Conservation (phyloP, 208 protist species). For the Naegleria lovaniensis region DNA sequence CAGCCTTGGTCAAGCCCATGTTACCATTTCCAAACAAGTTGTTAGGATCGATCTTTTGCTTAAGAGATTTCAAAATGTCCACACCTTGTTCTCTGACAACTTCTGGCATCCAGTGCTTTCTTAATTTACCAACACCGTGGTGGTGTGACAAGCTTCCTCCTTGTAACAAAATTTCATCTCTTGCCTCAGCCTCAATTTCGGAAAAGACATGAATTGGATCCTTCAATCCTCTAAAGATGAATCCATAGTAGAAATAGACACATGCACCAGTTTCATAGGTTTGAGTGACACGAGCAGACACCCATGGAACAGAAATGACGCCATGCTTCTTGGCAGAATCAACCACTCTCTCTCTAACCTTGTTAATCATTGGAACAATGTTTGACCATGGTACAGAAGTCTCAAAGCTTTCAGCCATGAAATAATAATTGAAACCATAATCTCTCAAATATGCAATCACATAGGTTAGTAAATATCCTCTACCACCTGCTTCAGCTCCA, state of each 20-base stretch:
- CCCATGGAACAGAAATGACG: conserved; percentile 32
- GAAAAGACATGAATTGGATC: conserved; percentile 39
- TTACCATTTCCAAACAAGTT: conserved; percentile 38
- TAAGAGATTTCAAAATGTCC: conserved; percentile 32
- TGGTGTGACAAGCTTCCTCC: conserved; percentile 41
- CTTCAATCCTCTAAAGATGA: conserved; percentile 31
- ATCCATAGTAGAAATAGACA: conserved; percentile 58
- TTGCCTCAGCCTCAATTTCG: conserved; percentile 44
- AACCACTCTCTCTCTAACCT: conserved; percentile 39
- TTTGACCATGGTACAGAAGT: conserved; percentile 45
- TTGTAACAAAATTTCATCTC: conserved; percentile 44
- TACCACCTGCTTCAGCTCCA: conserved; percentile 40
- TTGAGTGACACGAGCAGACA: conserved; percentile 47
- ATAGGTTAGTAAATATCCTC: conserved; percentile 50
- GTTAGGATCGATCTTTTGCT: conserved; percentile 39
- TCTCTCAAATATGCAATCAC: conserved; percentile 56
- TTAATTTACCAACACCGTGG: conserved; percentile 37
- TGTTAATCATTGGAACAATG: conserved; percentile 41
- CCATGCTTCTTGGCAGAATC: conserved; percentile 25
- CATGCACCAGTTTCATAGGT: conserved; percentile 48
- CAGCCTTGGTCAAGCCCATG: not conserved
- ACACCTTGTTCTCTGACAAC: not conserved
- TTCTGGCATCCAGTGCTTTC: conserved; percentile 28
- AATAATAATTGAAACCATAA: conserved; percentile 44
- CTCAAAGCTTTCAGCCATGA: conserved; percentile 50